Conservation (phyloP, 148 eudicot species). For the Rhododendron kiyosumense region DNA sequence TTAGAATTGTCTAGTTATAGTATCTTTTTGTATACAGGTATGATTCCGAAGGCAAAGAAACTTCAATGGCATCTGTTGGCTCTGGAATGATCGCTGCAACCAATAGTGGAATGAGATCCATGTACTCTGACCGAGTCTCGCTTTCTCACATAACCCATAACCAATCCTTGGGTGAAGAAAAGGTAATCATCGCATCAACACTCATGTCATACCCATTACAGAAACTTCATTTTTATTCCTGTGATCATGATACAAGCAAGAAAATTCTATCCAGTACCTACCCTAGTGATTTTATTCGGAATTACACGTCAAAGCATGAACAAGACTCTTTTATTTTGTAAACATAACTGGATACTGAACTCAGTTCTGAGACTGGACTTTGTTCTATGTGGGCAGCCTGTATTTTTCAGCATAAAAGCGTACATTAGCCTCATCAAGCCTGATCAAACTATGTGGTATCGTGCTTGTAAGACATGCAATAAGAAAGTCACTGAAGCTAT, state of each 20-base stretch:
- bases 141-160: conserved; percentile 62
- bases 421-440: conserved; percentile 71
- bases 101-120: conserved; percentile 42
- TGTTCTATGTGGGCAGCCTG: conserved; percentile 52
- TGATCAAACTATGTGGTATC: conserved; percentile 92
- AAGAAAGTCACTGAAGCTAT: conserved; percentile 90
- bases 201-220: neutral
- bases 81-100: conserved; percentile 61
- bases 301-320: neutral
- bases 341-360: neutral
- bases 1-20: neutral
- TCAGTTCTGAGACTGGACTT: conserved; percentile 4
- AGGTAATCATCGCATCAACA: conserved; percentile 37
- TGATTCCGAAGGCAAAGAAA: conserved; percentile 85
- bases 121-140: conserved; percentile 68
- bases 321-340: neutral
- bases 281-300: neutral
- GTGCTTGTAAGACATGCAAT: conserved; percentile 92
- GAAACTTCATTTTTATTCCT: neutral
- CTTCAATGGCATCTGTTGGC: conserved; percentile 80
- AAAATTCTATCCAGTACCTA: neutral
- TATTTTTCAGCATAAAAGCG: conserved; percentile 63
- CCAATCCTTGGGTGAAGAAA: conserved; percentile 75
- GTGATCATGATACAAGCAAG: neutral
- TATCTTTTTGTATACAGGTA: conserved; percentile 41